These are phyloP conservation scores for Coemansia sp. DNA, from an alignment of 192 early-diverging fungal genomes.

Conservation along the genomic window DNA sequence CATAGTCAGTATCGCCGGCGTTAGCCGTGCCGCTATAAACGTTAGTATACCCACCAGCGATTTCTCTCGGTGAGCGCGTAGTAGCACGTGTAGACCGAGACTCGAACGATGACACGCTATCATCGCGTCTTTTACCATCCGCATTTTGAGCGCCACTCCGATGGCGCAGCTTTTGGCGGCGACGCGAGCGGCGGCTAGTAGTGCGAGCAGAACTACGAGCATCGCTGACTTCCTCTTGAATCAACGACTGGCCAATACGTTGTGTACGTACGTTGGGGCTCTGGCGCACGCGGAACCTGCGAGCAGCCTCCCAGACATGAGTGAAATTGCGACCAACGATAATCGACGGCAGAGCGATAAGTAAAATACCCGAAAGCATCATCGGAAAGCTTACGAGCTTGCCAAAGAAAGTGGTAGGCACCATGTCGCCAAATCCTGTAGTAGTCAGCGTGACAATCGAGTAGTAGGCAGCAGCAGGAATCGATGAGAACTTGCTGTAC, in stretches of 20 bases:
- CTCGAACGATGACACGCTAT: conserved; percentile 53
- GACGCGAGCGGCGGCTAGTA: conserved; percentile 22
- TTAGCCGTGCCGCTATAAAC: conserved; percentile 22
- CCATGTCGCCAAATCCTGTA: conserved; percentile 81
- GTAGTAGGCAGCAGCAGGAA: conserved; percentile 80
- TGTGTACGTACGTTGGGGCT: conserved; percentile 16
- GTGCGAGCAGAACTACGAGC: conserved; percentile 18
- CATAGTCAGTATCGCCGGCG: conserved; percentile 6
- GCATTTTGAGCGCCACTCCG: not conserved
- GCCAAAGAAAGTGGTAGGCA: conserved; percentile 78
- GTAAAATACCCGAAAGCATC: conserved; percentile 79
- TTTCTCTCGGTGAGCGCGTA: conserved; percentile 17
- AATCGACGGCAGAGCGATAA: conserved; percentile 83
- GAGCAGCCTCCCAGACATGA: conserved; percentile 74
- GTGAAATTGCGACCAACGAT: conserved; percentile 85
- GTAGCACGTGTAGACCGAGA: conserved; percentile 11
- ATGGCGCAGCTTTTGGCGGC: conserved; percentile 14
- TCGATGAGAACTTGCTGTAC: conserved; percentile 76
- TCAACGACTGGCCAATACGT: conserved; percentile 26
- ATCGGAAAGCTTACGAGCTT: conserved; percentile 80
- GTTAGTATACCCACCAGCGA: conserved; percentile 30
- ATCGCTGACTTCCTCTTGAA: conserved; percentile 29
- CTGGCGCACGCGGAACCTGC: conserved; percentile 40
- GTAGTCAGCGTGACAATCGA: conserved; percentile 80
- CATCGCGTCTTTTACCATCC: conserved; percentile 16